Evolutionary conservation across 2,329 filamentous ascomycete genomes (phyloP).

Genomic region (Biscogniauxia sp.): DNA sequence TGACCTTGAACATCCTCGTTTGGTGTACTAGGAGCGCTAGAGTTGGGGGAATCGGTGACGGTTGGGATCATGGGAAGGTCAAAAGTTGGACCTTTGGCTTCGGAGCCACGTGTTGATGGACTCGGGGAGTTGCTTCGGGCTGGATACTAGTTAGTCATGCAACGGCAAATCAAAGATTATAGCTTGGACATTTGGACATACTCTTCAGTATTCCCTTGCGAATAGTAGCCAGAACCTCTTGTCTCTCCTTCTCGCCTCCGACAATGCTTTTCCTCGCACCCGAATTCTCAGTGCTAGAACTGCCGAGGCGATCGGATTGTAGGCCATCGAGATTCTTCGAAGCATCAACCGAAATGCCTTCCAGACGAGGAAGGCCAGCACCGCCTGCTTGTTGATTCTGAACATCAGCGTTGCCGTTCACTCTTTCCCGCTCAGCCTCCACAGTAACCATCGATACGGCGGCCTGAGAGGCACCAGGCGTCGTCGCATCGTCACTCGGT

Average conservation of each 20-base stretch:
- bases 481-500: slow-evolving; percentile 65
- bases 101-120: slow-evolving; percentile 62
- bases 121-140: slow-evolving; percentile 66
- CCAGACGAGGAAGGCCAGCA: slow-evolving; percentile 80
- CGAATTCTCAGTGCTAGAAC: slow-evolving; percentile 59
- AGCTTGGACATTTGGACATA: slow-evolving; percentile 40
- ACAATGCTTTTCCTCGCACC: slow-evolving; percentile 80
- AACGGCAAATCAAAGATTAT: not conserved
- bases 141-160: slow-evolving; percentile 32
- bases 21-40: slow-evolving; percentile 85
- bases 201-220: slow-evolving; percentile 96
- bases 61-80: slow-evolving; percentile 61
- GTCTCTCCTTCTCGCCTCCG: slow-evolving; percentile 84
- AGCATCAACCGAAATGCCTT: slow-evolving; percentile 77
- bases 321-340: slow-evolving; percentile 43
- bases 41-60: slow-evolving; percentile 74
- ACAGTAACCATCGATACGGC: slow-evolving; percentile 93
- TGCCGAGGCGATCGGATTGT: slow-evolving; percentile 50
- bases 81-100: slow-evolving; percentile 51
- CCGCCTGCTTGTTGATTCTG: slow-evolving; percentile 67
- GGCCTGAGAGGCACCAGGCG: slow-evolving; percentile 70
- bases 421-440: slow-evolving; percentile 83
- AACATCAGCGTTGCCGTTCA: slow-evolving; percentile 72
- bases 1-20: slow-evolving; percentile 71
- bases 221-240: slow-evolving; percentile 86